Base-by-base conservation (phyloP, 2,329 filamentous ascomycete species). In the Colletotrichum sp. region DNA sequence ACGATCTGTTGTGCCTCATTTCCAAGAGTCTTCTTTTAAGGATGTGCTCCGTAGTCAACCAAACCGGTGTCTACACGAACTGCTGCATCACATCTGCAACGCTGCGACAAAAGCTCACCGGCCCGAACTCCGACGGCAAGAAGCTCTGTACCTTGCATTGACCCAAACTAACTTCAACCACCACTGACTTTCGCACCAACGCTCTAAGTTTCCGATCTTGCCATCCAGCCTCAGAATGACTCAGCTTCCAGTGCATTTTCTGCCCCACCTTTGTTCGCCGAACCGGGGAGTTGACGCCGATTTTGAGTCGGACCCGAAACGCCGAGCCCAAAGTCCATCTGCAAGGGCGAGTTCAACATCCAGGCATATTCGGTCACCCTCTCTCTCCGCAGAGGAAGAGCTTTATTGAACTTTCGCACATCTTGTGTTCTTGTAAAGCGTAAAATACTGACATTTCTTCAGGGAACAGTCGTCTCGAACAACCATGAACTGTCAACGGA, bases 1-100 rank as follows among this genome's bases (percentile, higher is more conserved):
- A n/a, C 8, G 5, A 0, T 1, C 1, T n/a, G 4, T 3, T 3
- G 18, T n/a, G n/a, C 39, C 1, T 6, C n/a, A 8, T 22, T 52
- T 1, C 5, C n/a, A 52, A 52, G n/a, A 52, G 44, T 22, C n/a
- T 13, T 13, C n/a, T 52, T 52, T 52, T 52, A 52, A 48, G 22
- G 44, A 52, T 13, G 4, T 2, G 44, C 1, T 22, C 1, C n/a
- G 4, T 22, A 13, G 10, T 24, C n/a, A 22, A 52, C 6, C n/a
- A 52, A 13, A 52, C 10, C 44, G n/a, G 0, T 22, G 6, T 13
- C 44, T 24, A 52, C 44, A 22, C 6, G n/a, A 52, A 24, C 12
- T 6, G 44, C 0, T 13, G n/a, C 44, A 52, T 24, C 3, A 52
- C n/a, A 24, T 24, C 44, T 52, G 44, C 44, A 13, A 22, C 22